Base-by-base conservation (phyloP, 148 eudicot species). In the Rhododendron mucronatum region DNA sequence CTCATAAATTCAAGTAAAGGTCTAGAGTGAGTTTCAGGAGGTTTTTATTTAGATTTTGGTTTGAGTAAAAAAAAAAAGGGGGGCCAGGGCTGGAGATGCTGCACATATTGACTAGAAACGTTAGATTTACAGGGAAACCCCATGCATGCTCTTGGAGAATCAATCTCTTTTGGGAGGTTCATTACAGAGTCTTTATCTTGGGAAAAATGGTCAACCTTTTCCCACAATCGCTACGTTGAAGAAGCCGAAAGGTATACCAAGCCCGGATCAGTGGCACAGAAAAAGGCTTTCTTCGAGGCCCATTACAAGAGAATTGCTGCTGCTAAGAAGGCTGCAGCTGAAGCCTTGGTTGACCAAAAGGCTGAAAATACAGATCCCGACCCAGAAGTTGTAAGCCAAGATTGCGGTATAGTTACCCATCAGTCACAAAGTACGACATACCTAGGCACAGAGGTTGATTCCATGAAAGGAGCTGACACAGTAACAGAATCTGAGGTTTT, bases 221-320 rank as follows among this genome's bases (percentile, higher is more conserved):
- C 94, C 35, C 93, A 93, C 76, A 96, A 95, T 81, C 91, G 93
- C 1, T 92, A 95, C 6, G 96, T 95, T 0, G 96, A 95, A 71
- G 99, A 96, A 80, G 99, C 97, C 0, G 92, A 93, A 87, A 94
- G 93, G 81, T 96, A 93, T 67, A 91, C 99, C 0, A 90, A 86
- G 85, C 97, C 96, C 0, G 99, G 99, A 5, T 96, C 99, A 2
- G 99, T 96, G 47, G 97, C 96, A 5, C 94, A 95, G 85, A 96
- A 95, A 89, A 96, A 96, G 83, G 99, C 98, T 21, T 96, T 93
- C 81, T 96, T 96, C 80, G 99, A 96, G 93, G 99, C 99, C 39
- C 97, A 95, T 91, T 96, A 93, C 91, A 96, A 95, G 92, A 93
- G 88, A 85, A 92, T 95, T 86, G 99, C 99, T 83, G 99, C 98